phyloP scores from a whole-genome alignment of 164 flowering plant genomes.

The Chimonanthus salicifolius region DNA sequence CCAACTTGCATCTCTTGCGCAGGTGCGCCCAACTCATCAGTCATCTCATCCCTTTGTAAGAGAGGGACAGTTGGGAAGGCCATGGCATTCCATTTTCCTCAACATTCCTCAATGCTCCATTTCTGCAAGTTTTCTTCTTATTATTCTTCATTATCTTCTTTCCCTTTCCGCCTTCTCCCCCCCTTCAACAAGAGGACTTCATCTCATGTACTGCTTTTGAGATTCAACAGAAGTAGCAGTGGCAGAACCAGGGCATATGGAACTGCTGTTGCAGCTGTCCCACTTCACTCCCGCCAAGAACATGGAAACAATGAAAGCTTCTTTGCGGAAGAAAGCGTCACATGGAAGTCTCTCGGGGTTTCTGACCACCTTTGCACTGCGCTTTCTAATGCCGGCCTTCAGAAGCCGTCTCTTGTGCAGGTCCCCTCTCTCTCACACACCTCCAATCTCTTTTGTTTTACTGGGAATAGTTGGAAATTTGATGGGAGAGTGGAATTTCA shows the following conservation, averaged over 20 bases:
- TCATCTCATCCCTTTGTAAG: no score
- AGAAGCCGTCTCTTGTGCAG: constrained; percentile 74
- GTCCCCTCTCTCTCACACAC: constrained; percentile 23
- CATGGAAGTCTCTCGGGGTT: constrained; percentile 75
- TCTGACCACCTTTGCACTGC: constrained; percentile 54
- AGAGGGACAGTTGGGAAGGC: no score
- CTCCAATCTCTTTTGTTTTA: no score
- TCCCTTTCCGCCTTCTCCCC: not conserved
- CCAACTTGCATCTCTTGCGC: no score
- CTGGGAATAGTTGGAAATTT: no score
- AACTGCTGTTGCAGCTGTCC: not conserved
- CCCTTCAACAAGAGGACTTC: not conserved
- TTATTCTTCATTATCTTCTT: no score
- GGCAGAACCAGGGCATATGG: not conserved
- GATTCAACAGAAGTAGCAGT: not conserved
- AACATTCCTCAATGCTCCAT: no score
- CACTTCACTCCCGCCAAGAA: not conserved
- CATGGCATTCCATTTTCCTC: no score
- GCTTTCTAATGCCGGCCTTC: constrained; percentile 50
- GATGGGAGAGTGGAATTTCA: no score
- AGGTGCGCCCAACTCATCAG: no score
- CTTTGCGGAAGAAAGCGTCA: constrained; percentile 55
- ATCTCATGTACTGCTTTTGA: not conserved
- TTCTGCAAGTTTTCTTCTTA: no score
- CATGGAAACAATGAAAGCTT: constrained; percentile 19